A percentile compares a stretch with the other conserved stretches of the same genome.
Evolutionary conservation across 2,329 filamentous ascomycete genomes (phyloP).

Genomic region (Paraphaeosphaeria minitans): DNA sequence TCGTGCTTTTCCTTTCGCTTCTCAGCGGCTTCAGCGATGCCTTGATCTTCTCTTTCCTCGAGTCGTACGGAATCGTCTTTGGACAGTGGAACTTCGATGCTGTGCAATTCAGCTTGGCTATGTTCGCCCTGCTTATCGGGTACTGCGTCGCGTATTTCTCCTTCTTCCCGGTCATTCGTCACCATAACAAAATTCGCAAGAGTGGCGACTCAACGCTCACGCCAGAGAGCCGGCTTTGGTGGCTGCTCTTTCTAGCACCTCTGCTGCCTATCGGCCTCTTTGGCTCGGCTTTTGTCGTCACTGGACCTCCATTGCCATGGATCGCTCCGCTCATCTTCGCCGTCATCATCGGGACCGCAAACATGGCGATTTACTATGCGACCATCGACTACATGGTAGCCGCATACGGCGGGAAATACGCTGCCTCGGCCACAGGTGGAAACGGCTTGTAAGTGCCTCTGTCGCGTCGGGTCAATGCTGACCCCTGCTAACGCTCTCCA

Average conservation of each 20-base stretch:
- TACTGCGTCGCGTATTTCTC: slow-evolving; percentile 66
- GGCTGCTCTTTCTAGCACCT: slow-evolving; percentile 65
- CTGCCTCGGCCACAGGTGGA: slow-evolving; percentile 75
- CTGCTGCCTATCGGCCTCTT: slow-evolving; percentile 69
- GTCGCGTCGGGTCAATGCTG: background rate
- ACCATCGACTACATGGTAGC: slow-evolving; percentile 81
- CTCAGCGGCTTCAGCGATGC: slow-evolving; percentile 75
- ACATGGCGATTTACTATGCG: slow-evolving; percentile 72
- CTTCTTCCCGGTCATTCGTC: slow-evolving; percentile 58
- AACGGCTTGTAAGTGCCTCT: slow-evolving; percentile 62
- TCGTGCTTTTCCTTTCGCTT: slow-evolving; percentile 71
- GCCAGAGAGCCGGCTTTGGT: slow-evolving; percentile 69
- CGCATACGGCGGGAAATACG: slow-evolving; percentile 70
- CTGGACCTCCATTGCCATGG: slow-evolving; percentile 67
- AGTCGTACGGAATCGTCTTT: slow-evolving; percentile 71
- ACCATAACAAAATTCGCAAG: slow-evolving; percentile 53
- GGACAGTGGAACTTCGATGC: slow-evolving; percentile 67
- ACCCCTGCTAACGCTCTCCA: background rate
- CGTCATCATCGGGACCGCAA: slow-evolving; percentile 68
- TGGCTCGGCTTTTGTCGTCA: slow-evolving; percentile 64
- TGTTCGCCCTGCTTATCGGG: slow-evolving; percentile 64
- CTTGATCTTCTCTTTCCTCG: slow-evolving; percentile 77
- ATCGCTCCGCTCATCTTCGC: slow-evolving; percentile 60
- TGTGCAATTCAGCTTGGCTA: slow-evolving; percentile 62
- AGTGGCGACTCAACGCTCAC: slow-evolving; percentile 53